Percentiles rank a stretch among this genome's conserved stretches.
These are phyloP conservation scores for Agarophyton chilense DNA, from an alignment of 23 red algal genomes.

Conservation along the genomic window DNA sequence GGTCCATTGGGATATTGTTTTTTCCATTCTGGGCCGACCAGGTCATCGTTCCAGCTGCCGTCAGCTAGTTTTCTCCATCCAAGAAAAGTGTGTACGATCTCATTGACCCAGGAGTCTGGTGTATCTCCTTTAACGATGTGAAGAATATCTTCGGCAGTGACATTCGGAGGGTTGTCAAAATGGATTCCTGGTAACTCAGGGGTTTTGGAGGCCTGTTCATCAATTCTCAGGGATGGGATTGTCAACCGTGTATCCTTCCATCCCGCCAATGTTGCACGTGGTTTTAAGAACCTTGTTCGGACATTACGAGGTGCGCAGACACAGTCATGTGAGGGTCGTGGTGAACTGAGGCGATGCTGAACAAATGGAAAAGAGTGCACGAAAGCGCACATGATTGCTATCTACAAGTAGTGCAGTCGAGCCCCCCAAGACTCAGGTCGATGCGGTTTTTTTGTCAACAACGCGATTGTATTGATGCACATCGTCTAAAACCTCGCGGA, in stretches of 20 bases:
- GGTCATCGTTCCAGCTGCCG: slow-evolving; percentile 8
- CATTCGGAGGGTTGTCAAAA: slow-evolving; percentile 32
- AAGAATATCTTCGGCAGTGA: slow-evolving; percentile 47
- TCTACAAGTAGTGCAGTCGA: too few species aligned
- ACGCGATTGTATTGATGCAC: too few species aligned
- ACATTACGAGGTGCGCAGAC: background rate
- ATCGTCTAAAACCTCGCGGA: too few species aligned
- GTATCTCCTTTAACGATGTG: slow-evolving; percentile 41
- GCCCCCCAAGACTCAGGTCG: too few species aligned
- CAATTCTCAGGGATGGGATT: background rate
- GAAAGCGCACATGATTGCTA: background rate
- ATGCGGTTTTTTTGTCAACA: too few species aligned
- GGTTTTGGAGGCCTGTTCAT: background rate
- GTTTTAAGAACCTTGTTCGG: background rate
- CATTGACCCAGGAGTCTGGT: slow-evolving; percentile 80
- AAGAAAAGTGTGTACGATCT: slow-evolving; percentile 75
- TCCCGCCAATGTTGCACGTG: background rate
- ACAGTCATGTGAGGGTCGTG: background rate
- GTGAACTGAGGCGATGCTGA: background rate
- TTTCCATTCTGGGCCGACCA: slow-evolving; percentile 33
- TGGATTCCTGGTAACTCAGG: slow-evolving; percentile 27
- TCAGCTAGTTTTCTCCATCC: slow-evolving; percentile 50
- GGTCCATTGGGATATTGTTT: slow-evolving; percentile 47
- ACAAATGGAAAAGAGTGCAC: background rate
- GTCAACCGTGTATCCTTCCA: slow-evolving; percentile 3